Base-by-base conservation (phyloP, 352 stramenopile genomes). In the Peronospora destructor region DNA sequence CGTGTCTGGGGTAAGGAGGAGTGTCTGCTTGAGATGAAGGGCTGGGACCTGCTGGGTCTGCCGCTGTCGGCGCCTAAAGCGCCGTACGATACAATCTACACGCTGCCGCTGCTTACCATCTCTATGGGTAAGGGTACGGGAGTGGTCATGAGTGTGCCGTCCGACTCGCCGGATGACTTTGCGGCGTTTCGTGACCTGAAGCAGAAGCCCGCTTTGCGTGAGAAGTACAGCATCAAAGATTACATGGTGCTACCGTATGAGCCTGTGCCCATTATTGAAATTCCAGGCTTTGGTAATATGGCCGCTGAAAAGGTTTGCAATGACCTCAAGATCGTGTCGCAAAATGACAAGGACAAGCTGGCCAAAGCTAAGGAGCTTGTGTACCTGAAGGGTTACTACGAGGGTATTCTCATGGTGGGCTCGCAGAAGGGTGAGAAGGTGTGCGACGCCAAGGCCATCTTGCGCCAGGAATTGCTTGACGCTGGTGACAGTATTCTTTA, bases 351-450 rank as follows among this genome's bases (percentile, higher is more conserved):
- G 69, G 95, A 97, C 29, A 99, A 99, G 66, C 84, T 99, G 21
- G 87, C 89, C 13, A 96, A 98, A 67, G 96, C 96, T 21, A 99
- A 99, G 77, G 94, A 97, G 49, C 68, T 97, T 45, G 85, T 96
- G 34, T 99, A 99, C 78, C 77, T 99, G 36, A 99, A 99, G 77
- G 97, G 97, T 40, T 99, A 99, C 63, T 99, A 98, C 59, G 86
- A 99, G 47, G 97, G 97, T 53, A 76, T 99, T 14, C 98, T 99
- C 91, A 78, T 97, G 9, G 81, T 98, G 6, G 97, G 97, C 35
- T 96, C 94, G 34, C 95, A 98, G 67, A 98, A 98, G 71, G 84
- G 83, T 49, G 56, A 87, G 50, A 92, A 96, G 66, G 97, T 99
- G 39, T 98, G 92, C 57, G 96, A 99, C 36, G 97, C 94, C 51